Evolutionary conservation across 31 red algal genomes (phyloP).

Genomic region (Bonnemaisonia californica): DNA sequence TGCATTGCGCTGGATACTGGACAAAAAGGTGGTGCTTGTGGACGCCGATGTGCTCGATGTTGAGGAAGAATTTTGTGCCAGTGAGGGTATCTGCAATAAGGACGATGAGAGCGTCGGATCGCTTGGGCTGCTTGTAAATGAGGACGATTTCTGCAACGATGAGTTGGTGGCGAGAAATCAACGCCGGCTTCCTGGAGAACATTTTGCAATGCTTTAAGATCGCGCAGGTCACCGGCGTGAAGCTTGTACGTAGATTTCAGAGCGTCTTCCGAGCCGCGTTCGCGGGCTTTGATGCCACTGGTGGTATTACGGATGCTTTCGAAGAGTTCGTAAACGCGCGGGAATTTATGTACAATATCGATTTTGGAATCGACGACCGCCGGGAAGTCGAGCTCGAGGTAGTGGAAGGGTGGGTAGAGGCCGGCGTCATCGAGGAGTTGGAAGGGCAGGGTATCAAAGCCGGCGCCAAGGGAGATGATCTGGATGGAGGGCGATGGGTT

Average conservation of each 20-base stretch:
- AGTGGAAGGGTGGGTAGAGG: slow-evolving; percentile 7
- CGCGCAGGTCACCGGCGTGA: slow-evolving; percentile 54
- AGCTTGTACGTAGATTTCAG: slow-evolving; percentile 43
- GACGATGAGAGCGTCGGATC: slow-evolving; percentile 51
- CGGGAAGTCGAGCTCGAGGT: slow-evolving; percentile 76
- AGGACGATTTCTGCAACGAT: slow-evolving; percentile 84
- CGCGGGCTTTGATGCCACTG: not conserved
- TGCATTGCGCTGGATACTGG: too few species aligned
- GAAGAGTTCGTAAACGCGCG: not conserved
- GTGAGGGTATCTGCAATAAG: slow-evolving; percentile 37
- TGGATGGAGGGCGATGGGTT: slow-evolving; percentile 24
- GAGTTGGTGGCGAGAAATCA: slow-evolving; percentile 45
- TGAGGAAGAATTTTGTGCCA: slow-evolving; percentile 28
- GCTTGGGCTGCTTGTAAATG: slow-evolving; percentile 72
- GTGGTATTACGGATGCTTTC: not conserved
- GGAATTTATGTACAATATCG: not conserved
- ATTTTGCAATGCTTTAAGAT: not conserved
- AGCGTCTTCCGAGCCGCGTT: not conserved
- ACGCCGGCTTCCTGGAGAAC: slow-evolving; percentile 16
- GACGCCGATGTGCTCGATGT: slow-evolving; percentile 61
- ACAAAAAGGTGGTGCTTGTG: too few species aligned
- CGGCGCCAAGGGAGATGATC: slow-evolving; percentile 88
- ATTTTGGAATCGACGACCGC: slow-evolving; percentile 48
- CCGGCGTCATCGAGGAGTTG: slow-evolving; percentile 39
- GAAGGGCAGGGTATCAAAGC: slow-evolving; percentile 82